A percentile compares a stretch with the other conserved stretches of the same genome.
phyloP scores from a whole-genome alignment of 257 asterid species.

The Capsicum baccatum region DNA sequence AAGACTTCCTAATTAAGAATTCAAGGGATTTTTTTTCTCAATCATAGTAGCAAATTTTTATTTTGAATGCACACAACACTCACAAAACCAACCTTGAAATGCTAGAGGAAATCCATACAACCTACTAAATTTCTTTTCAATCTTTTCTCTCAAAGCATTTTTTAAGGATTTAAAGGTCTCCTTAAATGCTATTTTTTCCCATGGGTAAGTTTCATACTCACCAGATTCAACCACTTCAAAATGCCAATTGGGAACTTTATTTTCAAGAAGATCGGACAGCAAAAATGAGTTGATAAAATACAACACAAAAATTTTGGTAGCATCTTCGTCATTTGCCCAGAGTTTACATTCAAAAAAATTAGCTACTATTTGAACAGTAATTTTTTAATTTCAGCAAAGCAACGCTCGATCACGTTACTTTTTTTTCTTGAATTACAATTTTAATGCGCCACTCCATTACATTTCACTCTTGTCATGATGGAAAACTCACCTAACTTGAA shows the following conservation, averaged over 20 bases:
- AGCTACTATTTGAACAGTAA: neutral
- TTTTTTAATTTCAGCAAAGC: neutral
- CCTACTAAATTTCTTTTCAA: neutral
- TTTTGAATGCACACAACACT: neutral
- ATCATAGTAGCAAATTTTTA: neutral
- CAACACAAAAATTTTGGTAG: neutral
- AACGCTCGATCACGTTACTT: neutral
- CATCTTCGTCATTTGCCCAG: neutral
- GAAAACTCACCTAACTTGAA: no score
- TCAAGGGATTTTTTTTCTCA: neutral
- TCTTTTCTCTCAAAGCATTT: neutral
- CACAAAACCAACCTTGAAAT: neutral
- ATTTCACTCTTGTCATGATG: neutral
- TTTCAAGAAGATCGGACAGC: neutral
- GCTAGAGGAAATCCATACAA: neutral
- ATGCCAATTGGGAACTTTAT: neutral
- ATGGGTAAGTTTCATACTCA: no score
- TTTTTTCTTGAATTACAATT: neutral
- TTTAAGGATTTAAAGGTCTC: neutral
- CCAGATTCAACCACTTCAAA: neutral
- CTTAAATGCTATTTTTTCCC: neutral
- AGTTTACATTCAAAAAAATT: neutral
- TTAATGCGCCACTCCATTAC: neutral
- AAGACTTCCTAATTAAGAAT: no score
- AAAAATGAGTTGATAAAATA: neutral